These are phyloP conservation scores for Dioscorea cayenensis DNA, from an alignment of 116 monocot genomes.

Conservation along the genomic window DNA sequence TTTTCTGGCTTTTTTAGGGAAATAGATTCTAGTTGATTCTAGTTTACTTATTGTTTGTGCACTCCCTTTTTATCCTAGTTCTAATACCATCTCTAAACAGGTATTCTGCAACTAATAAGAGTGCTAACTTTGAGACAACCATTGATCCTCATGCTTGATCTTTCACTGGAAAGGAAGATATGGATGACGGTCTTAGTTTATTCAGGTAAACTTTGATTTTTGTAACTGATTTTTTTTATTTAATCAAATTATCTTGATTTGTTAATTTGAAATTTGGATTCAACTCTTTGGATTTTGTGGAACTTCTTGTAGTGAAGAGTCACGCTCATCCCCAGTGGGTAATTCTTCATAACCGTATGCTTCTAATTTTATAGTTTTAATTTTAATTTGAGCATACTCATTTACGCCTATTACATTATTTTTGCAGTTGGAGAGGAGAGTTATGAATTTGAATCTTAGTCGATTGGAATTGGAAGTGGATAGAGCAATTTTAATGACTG, in stretches of 20 bases:
- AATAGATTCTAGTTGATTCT: constrained; percentile 13
- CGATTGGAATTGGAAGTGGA: constrained; percentile 7
- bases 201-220: constrained; percentile 26
- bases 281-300: not conserved
- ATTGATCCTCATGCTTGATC: constrained; percentile 40
- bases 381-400: not conserved
- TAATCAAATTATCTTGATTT: not conserved
- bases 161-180: constrained; percentile 16
- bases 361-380: not conserved
- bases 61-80: not conserved
- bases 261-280: not conserved
- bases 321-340: constrained; percentile 45
- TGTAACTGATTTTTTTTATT: constrained; percentile 4
- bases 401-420: not conserved
- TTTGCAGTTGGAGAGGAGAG: constrained; percentile 24
- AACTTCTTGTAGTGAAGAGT: constrained; percentile 38
- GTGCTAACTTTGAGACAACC: constrained; percentile 9
- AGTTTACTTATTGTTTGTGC: not conserved
- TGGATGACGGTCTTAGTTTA: constrained; percentile 27
- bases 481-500: constrained; percentile 17
- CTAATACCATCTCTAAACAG: constrained; percentile 10
- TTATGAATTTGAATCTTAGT: constrained; percentile 4
- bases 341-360: not conserved
- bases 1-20: constrained; percentile 16
- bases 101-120: constrained; percentile 11